Evolutionary conservation across 805 yeast genomes (phyloP).

Genomic region (Cyberlindnera xylosilytica): DNA sequence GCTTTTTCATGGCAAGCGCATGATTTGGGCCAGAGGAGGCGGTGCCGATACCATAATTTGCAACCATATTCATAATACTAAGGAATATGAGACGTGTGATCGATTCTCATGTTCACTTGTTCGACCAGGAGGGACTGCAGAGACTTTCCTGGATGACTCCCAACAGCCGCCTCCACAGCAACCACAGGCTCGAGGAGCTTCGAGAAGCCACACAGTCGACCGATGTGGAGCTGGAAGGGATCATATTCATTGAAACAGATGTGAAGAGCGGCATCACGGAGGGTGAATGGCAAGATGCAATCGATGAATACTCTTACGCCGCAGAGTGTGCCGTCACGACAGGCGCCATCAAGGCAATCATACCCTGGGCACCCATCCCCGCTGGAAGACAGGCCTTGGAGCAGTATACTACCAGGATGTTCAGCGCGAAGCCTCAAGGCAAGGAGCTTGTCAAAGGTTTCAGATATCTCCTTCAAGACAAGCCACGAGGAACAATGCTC

Average conservation of each 20-base stretch:
- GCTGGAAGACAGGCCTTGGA: slow-evolving; percentile 27
- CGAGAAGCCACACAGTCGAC: background rate
- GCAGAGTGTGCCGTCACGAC: background rate
- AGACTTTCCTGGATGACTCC: slow-evolving; percentile 18
- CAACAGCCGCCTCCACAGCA: slow-evolving; percentile 9
- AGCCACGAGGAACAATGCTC: slow-evolving; percentile 36
- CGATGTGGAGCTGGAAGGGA: slow-evolving; percentile 6
- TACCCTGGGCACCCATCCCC: slow-evolving; percentile 47
- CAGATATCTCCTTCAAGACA: slow-evolving; percentile 42
- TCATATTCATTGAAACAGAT: slow-evolving; percentile 19
- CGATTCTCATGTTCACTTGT: slow-evolving; percentile 24
- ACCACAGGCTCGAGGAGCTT: slow-evolving; percentile 16
- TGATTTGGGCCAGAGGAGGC: too few species aligned
- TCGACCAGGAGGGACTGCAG: slow-evolving; percentile 11
- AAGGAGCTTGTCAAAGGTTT: slow-evolving; percentile 35
- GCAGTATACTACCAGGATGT: slow-evolving; percentile 19
- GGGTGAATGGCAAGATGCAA: slow-evolving; percentile 13
- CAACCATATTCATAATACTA: too few species aligned
- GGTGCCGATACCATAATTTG: too few species aligned
- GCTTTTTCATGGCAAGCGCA: too few species aligned
- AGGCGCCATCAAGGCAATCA: slow-evolving; percentile 26
- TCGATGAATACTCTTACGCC: slow-evolving; percentile 16
- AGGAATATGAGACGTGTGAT: too few species aligned
- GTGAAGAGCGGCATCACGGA: slow-evolving; percentile 14
- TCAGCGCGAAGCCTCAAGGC: slow-evolving; percentile 7